Conservation (phyloP, 2,329 filamentous ascomycete genomes). For the Hymenotorrendiella dingleyae region DNA sequence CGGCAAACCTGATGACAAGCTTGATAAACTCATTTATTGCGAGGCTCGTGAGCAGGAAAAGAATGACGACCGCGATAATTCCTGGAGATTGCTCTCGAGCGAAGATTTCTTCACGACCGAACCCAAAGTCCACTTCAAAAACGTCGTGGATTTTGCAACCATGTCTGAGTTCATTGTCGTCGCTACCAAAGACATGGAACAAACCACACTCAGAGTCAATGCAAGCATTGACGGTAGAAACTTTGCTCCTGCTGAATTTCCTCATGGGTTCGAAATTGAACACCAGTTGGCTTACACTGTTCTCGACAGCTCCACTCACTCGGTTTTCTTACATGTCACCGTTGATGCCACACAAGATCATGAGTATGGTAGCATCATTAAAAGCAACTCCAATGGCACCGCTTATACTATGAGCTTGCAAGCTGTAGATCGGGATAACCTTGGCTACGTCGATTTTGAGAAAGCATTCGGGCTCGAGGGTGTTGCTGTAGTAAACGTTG, state of each 20-base stretch:
- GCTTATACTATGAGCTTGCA: constrained; percentile 82
- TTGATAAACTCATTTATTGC: constrained; percentile 47
- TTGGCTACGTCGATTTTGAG: constrained; percentile 88
- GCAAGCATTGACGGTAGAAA: constrained; percentile 77
- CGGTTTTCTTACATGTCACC: constrained; percentile 89
- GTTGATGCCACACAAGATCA: constrained; percentile 59
- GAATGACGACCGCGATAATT: constrained; percentile 56
- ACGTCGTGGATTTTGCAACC: constrained; percentile 81
- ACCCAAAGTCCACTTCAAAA: constrained; percentile 55
- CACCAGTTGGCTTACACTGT: constrained; percentile 85
- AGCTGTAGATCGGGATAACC: constrained; percentile 72
- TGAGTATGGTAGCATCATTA: constrained; percentile 82
- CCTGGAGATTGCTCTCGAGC: constrained; percentile 68
- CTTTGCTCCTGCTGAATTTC: constrained; percentile 82
- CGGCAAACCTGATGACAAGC: constrained; percentile 39
- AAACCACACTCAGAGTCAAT: constrained; percentile 66
- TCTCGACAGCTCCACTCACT: constrained; percentile 88
- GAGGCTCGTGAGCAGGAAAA: constrained; percentile 57
- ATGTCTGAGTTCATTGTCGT: constrained; percentile 97
- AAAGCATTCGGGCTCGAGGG: constrained; percentile 91
- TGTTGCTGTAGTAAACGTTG: constrained; percentile 79
- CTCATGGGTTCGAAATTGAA: constrained; percentile 72
- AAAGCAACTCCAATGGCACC: constrained; percentile 97
- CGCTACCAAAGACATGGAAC: constrained; percentile 60
- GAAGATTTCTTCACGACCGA: constrained; percentile 69